phyloP scores from a whole-genome alignment of 805 yeast genomes.

The Hanseniaspora pseudoguilliermondii region DNA sequence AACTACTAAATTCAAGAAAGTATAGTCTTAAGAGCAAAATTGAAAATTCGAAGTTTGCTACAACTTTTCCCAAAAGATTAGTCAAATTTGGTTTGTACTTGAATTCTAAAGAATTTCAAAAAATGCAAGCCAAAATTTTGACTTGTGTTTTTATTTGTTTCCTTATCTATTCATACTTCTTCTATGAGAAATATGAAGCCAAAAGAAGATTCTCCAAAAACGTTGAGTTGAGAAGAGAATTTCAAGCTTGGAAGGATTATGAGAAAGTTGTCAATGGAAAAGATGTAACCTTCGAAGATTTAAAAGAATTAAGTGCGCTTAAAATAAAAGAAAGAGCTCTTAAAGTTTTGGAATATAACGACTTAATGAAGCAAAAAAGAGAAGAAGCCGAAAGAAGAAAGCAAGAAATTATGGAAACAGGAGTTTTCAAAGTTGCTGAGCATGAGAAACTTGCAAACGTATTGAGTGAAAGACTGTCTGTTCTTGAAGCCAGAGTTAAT shows the following conservation, averaged over 20 bases:
- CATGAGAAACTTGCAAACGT: slow-evolving; percentile 24
- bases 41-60: neutral
- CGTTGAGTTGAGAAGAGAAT: slow-evolving; percentile 2
- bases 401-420: neutral
- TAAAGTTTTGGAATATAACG: slow-evolving; percentile 2
- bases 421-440: neutral
- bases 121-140: slow-evolving; percentile 1
- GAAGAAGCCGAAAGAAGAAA: neutral
- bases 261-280: neutral
- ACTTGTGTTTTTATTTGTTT: neutral
- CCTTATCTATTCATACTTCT: neutral
- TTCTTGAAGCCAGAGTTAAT: slow-evolving; percentile 46
- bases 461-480: slow-evolving; percentile 51
- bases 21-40: neutral
- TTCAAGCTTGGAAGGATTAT: slow-evolving; percentile 8
- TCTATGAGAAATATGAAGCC: neutral
- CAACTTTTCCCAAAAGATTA: neutral
- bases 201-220: neutral
- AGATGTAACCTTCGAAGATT: slow-evolving; percentile 1
- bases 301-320: neutral
- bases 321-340: neutral
- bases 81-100: neutral
- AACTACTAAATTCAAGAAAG: neutral
- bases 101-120: slow-evolving; percentile 1
- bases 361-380: neutral